These are phyloP conservation scores for Picochlorum sp. DNA, from an alignment of 139 green algal species.

Conservation along the genomic window DNA sequence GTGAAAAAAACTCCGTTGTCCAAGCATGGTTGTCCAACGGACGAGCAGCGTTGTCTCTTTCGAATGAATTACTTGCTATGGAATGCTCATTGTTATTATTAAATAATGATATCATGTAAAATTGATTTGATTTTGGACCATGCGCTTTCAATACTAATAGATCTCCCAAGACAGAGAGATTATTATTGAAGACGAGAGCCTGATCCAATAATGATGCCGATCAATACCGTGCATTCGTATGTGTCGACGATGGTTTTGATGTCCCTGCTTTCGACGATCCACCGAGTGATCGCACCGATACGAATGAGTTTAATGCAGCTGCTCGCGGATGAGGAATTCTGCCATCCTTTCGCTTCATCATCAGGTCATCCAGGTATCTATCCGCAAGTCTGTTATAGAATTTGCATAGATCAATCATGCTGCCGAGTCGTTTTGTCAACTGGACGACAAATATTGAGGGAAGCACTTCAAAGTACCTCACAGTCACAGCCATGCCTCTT, in stretches of 20 bases:
- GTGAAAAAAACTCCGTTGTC: no score
- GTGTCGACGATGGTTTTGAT: not conserved
- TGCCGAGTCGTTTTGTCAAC: slow-evolving; percentile 7
- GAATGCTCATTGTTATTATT: no score
- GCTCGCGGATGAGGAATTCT: slow-evolving; percentile 1
- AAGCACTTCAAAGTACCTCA: slow-evolving; percentile 22
- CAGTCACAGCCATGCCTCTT: slow-evolving; percentile 1
- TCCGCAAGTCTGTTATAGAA: slow-evolving; percentile 10
- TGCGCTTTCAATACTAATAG: no score
- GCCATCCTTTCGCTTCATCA: not conserved
- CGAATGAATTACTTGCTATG: no score
- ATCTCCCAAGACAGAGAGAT: no score
- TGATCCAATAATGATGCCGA: no score
- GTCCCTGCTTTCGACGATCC: not conserved
- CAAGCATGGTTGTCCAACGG: no score
- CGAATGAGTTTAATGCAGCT: not conserved
- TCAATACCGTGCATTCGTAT: no score
- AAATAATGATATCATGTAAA: no score
- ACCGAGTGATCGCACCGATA: not conserved
- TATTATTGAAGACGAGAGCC: no score
- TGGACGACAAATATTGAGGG: slow-evolving; percentile 20
- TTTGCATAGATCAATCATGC: slow-evolving; percentile 15
- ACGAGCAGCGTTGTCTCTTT: no score
- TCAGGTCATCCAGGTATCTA: not conserved
- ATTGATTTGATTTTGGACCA: no score